phyloP scores from a whole-genome alignment of 1,284 basidiomycete genomes.

The Thelephora terrestris region DNA sequence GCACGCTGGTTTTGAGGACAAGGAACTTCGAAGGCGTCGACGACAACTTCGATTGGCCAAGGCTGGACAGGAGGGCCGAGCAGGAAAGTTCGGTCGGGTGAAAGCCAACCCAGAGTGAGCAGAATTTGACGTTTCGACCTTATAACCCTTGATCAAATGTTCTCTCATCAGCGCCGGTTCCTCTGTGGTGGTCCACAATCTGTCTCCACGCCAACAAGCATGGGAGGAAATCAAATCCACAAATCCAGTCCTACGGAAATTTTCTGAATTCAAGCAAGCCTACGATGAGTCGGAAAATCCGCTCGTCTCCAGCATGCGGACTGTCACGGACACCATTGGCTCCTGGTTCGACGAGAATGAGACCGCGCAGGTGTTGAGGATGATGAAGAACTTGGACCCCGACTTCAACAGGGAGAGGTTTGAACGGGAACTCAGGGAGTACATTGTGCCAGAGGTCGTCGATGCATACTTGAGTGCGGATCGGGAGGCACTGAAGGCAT shows the following conservation, averaged over 20 bases:
- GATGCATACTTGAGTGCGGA: slow-evolving; percentile 93
- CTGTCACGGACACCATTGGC: slow-evolving; percentile 79
- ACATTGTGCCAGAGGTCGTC: slow-evolving; percentile 95
- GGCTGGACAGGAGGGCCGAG: slow-evolving; percentile 62
- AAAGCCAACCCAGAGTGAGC: slow-evolving; percentile 74
- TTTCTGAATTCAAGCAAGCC: slow-evolving; percentile 53
- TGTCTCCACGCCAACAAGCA: slow-evolving; percentile 63
- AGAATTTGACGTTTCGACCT: not conserved
- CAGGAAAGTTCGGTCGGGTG: slow-evolving; percentile 29
- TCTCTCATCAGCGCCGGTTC: slow-evolving; percentile 59
- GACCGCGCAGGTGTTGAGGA: slow-evolving; percentile 84
- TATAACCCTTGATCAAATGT: slow-evolving; percentile 4
- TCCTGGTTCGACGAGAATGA: slow-evolving; percentile 97
- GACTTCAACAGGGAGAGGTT: slow-evolving; percentile 81
- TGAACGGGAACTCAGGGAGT: slow-evolving; percentile 88
- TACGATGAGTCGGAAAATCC: slow-evolving; percentile 96
- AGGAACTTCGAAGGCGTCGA: slow-evolving; percentile 71
- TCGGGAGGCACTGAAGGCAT: slow-evolving; percentile 74
- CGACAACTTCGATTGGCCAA: slow-evolving; percentile 72
- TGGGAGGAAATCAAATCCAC: slow-evolving; percentile 71
- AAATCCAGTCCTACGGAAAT: slow-evolving; percentile 58
- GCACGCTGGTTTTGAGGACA: slow-evolving; percentile 91
- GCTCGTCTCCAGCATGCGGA: slow-evolving; percentile 71
- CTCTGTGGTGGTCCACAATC: slow-evolving; percentile 76
- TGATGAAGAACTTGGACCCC: slow-evolving; percentile 85